Conservation (phyloP, 441 rosid species). For the Pelargonium fulgidum region DNA sequence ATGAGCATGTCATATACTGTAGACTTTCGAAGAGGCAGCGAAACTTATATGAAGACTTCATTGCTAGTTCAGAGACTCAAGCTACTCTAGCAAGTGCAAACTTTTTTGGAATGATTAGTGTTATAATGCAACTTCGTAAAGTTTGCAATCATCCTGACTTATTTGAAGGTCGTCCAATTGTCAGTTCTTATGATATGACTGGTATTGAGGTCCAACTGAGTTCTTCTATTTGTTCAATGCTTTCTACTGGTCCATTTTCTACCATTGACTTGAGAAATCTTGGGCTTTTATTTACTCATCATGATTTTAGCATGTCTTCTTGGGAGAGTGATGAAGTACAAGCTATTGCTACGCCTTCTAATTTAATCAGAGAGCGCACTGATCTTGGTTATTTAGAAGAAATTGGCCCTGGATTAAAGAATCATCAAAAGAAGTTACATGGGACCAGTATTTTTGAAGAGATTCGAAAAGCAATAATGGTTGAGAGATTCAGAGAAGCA, state of each 20-base stretch:
- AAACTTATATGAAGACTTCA: conserved; percentile 96
- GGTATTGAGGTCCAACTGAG: conserved; percentile 75
- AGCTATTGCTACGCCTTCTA: conserved; percentile 70
- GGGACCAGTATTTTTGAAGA: conserved; percentile 86
- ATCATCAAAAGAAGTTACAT: conserved; percentile 34
- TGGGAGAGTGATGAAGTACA: conserved; percentile 85
- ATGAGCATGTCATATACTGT: conserved; percentile 89
- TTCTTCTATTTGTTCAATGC: conserved; percentile 66
- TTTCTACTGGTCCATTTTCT: conserved; percentile 58
- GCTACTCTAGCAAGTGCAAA: conserved; percentile 92
- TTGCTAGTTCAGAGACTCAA: conserved; percentile 99
- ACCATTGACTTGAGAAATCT: conserved; percentile 52
- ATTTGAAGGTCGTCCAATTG: conserved; percentile 98
- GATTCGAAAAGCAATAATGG: conserved; percentile 64
- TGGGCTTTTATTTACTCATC: conserved; percentile 77
- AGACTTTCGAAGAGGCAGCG: conserved; percentile 98
- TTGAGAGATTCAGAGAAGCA: conserved; percentile 71
- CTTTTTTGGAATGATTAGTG: conserved; percentile 98
- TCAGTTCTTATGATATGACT: conserved; percentile 92
- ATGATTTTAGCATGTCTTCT: conserved; percentile 72
- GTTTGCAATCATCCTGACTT: conserved; percentile 99
- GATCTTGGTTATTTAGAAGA: conserved; percentile 37
- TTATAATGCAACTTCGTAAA: conserved; percentile 99
- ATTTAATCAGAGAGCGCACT: conserved; percentile 48
- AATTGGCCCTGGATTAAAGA: conserved; percentile 32